Conservation (phyloP, 2,329 filamentous ascomycete species). For the Calonectria henricotiae region DNA sequence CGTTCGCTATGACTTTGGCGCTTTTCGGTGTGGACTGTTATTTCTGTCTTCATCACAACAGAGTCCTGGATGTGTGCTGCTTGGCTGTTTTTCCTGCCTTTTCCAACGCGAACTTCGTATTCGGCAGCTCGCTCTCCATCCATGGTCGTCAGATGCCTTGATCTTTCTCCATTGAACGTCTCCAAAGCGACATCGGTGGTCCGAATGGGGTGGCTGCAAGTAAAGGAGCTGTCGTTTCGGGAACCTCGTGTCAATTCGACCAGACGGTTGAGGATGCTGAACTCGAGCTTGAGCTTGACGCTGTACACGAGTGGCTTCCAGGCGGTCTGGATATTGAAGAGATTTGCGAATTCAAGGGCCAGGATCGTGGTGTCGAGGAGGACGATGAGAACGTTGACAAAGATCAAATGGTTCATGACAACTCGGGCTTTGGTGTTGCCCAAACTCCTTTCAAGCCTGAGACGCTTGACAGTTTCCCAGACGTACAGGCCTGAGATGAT, state of each 20-base stretch:
- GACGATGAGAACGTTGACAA: conserved; percentile 62
- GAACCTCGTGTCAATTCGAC: conserved; percentile 49
- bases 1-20: conserved; percentile 27
- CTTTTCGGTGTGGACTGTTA: conserved; percentile 40
- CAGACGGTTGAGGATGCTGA: conserved; percentile 57
- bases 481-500: conserved; percentile 71
- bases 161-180: conserved; percentile 42
- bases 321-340: conserved; percentile 48
- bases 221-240: conserved; percentile 45
- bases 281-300: conserved; percentile 60
- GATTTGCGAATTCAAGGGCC: conserved; percentile 61
- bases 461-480: conserved; percentile 66
- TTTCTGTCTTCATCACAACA: conserved; percentile 44
- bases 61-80: conserved; percentile 21
- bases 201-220: conserved; percentile 39
- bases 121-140: conserved; percentile 39
- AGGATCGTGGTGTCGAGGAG: conserved; percentile 57
- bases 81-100: conserved; percentile 33
- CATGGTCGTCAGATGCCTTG: conserved; percentile 22
- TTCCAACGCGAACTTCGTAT: conserved; percentile 46
- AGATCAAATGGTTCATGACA: conserved; percentile 59
- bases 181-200: conserved; percentile 41
- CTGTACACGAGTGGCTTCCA: conserved; percentile 55
- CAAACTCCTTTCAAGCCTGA: conserved; percentile 60
- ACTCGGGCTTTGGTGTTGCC: conserved; percentile 39